Evolutionary conservation across 495 filamentous ascomycete genomes (phyloP).

Genomic region (Penicillium silybi): DNA sequence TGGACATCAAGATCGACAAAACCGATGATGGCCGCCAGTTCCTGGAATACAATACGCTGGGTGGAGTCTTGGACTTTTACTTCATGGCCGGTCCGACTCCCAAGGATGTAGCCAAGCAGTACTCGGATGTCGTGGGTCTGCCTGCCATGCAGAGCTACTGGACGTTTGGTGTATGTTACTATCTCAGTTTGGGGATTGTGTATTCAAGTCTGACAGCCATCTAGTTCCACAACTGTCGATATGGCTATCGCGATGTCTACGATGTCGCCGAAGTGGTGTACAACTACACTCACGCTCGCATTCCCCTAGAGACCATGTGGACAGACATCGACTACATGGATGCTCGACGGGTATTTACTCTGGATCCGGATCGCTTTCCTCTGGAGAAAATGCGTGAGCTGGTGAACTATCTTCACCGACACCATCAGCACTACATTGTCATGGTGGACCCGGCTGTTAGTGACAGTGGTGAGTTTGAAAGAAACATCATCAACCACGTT

Average conservation of each 20-base stretch:
- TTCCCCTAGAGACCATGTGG: conserved; percentile 88
- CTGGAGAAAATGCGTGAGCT: conserved; percentile 63
- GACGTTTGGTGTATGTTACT: conserved; percentile 62
- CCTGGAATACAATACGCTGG: conserved; percentile 79
- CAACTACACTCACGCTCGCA: conserved; percentile 71
- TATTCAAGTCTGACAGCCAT: neutral
- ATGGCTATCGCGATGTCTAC: conserved; percentile 73
- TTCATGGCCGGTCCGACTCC: conserved; percentile 74
- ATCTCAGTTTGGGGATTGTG: neutral
- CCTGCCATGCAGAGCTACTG: conserved; percentile 83
- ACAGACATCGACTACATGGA: conserved; percentile 84
- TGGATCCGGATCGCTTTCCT: conserved; percentile 71
- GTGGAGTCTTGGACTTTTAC: conserved; percentile 81
- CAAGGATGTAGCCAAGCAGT: conserved; percentile 68
- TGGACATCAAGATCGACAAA: conserved; percentile 81
- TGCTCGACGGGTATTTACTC: conserved; percentile 62
- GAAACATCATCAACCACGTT: neutral
- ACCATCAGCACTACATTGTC: conserved; percentile 75
- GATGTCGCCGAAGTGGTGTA: conserved; percentile 75
- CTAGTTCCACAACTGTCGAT: conserved; percentile 75
- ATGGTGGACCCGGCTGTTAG: conserved; percentile 85
- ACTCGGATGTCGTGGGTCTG: conserved; percentile 63
- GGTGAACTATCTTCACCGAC: conserved; percentile 65
- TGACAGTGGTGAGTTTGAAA: conserved; percentile 27
- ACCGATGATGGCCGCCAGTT: conserved; percentile 59